These are phyloP conservation scores for Micractinium sp. DNA, from an alignment of 139 green algal species.

Conservation along the genomic window DNA sequence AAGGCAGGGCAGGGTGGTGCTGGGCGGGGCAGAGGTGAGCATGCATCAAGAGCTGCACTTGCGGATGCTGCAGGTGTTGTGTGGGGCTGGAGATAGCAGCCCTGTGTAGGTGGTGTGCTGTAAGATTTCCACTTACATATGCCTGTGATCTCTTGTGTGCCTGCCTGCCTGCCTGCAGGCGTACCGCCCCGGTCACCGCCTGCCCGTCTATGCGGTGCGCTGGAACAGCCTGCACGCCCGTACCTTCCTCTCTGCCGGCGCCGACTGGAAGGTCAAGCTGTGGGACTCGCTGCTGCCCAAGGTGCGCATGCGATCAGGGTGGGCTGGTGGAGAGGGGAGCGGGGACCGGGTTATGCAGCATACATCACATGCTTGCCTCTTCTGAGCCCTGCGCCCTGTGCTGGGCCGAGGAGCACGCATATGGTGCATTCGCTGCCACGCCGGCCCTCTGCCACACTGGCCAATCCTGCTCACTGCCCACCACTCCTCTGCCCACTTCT, in stretches of 20 bases:
- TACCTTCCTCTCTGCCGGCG: conserved; percentile 88
- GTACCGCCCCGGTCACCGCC: conserved; percentile 59
- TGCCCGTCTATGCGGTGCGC: conserved; percentile 84
- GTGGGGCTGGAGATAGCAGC: no score
- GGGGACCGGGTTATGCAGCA: background rate
- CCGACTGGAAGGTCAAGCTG: conserved; percentile 92
- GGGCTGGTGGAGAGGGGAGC: background rate
- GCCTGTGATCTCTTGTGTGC: background rate
- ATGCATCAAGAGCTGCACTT: no score
- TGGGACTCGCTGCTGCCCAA: conserved; percentile 53
- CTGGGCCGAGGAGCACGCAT: no score
- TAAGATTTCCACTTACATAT: background rate
- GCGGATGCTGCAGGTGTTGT: no score
- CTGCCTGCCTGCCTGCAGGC: conserved; percentile 12
- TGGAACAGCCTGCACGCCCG: conserved; percentile 85
- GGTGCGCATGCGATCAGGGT: background rate
- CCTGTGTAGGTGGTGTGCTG: background rate
- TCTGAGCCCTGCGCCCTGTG: background rate
- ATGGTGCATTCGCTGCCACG: background rate
- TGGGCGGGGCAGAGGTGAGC: no score
- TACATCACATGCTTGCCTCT: background rate
- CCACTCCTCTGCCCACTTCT: background rate
- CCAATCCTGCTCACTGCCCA: background rate
- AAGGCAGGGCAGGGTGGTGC: background rate
- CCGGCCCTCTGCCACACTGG: background rate